Base-by-base conservation (phyloP, 108 stramenopile species). In the Cyclotella choctawhatcheeana region DNA sequence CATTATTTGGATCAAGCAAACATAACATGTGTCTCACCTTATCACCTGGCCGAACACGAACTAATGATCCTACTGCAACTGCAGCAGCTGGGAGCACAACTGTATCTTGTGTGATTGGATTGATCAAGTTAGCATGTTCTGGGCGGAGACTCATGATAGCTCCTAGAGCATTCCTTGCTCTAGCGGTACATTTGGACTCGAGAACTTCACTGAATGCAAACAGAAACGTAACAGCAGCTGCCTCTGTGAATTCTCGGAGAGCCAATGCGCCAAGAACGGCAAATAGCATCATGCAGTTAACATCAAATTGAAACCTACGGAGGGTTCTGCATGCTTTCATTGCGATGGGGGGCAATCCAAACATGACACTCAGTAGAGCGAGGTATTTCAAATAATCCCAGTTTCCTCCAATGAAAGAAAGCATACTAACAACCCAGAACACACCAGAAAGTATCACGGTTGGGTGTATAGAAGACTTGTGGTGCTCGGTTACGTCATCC, bases 11-110 rank as follows among this genome's bases (percentile, higher is more conserved):
- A n/a, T n/a, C n/a, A n/a, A n/a, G n/a, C n/a, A n/a, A n/a, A n/a
- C n/a, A n/a, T n/a, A n/a, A n/a, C n/a, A n/a, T n/a, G n/a, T n/a
- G n/a, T n/a, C n/a, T n/a, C n/a, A n/a, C n/a, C n/a, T 94, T 96
- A 44, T 94, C 93, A 17, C 97, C 96, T 5, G 93, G 83, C 50
- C 83, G 56, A 17, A 97, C 95, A 21, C 90, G 85, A 16, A 97
- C 87, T 13, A 93, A 20, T 8, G 91, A 82, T 30, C 97, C 97
- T 0, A 86, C 84, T 8, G 84, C 74, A 16, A 98, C 82, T 25
- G 58, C 53, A 16, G 82, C 67, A 1, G 88, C 89, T 13, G 91
- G 84, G 29, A 94, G 76, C 10, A 82, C 71, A 24, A 86, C 69
- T 13, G 88, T 50, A 60, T 90, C 82, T 32, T 85, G 73, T 12